These are phyloP conservation scores for Hypholoma sublateritium DNA, from an alignment of 768 basidiomycete genomes.

Conservation along the genomic window DNA sequence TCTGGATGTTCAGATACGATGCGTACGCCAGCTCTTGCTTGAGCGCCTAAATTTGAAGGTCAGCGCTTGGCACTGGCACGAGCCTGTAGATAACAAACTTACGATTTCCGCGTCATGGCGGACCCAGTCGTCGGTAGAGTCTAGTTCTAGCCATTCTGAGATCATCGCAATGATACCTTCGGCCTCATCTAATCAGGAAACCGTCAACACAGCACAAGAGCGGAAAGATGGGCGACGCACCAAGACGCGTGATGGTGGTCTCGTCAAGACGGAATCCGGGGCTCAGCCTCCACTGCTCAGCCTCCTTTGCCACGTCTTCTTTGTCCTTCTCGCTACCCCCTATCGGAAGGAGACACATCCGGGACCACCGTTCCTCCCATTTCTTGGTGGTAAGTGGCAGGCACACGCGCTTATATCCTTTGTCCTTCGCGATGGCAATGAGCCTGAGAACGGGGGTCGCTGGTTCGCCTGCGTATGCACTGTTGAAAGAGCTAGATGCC, in stretches of 20 bases:
- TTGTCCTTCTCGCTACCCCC: slow-evolving; percentile 34
- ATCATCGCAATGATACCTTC: slow-evolving; percentile 72
- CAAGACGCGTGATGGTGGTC: slow-evolving; percentile 87
- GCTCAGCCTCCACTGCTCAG: slow-evolving; percentile 85
- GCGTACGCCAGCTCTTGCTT: slow-evolving; percentile 93
- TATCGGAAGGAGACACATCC: slow-evolving; percentile 77
- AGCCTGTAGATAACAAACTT: slow-evolving; percentile 27
- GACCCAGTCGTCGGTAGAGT: slow-evolving; percentile 90
- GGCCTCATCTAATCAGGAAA: slow-evolving; percentile 58
- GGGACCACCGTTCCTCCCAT: slow-evolving; percentile 87
- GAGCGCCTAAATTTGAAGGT: slow-evolving; percentile 60
- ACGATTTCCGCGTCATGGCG: slow-evolving; percentile 96
- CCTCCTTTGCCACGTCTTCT: slow-evolving; percentile 54
- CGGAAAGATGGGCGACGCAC: slow-evolving; percentile 41
- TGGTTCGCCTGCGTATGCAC: slow-evolving; percentile 13
- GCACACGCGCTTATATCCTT: slow-evolving; percentile 75
- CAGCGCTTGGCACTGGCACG: not conserved
- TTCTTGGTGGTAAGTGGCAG: slow-evolving; percentile 86
- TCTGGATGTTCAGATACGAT: slow-evolving; percentile 84
- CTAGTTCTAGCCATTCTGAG: slow-evolving; percentile 95
- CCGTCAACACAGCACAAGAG: not conserved
- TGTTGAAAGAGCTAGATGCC: slow-evolving; percentile 21
- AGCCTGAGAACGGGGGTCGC: slow-evolving; percentile 54
- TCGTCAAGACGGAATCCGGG: slow-evolving; percentile 82
- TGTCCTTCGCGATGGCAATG: slow-evolving; percentile 49